A percentile compares a stretch with the other conserved stretches of the same genome.
phyloP scores from a whole-genome alignment of 208 protist species.

The Angomonas ambiguus region DNA sequence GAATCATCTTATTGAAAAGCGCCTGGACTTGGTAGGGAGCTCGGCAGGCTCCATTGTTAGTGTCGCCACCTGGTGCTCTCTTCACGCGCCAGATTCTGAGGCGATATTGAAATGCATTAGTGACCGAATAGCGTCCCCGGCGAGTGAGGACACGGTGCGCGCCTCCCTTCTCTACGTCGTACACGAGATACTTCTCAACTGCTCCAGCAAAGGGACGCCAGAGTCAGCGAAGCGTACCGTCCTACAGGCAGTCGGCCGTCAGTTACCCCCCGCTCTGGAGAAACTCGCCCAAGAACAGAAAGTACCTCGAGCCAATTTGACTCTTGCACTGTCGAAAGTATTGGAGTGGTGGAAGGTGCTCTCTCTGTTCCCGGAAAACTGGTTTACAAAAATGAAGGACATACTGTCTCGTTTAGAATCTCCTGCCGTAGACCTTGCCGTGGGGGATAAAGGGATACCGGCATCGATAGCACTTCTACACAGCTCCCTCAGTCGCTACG shows the following conservation, averaged over 20 bases:
- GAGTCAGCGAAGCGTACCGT: constrained; percentile 56
- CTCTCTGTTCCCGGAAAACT: constrained; percentile 67
- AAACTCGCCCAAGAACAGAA: constrained; percentile 21
- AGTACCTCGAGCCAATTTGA: constrained; percentile 29
- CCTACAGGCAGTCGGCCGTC: constrained; percentile 46
- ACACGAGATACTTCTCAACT: constrained; percentile 83
- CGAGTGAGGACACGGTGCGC: constrained; percentile 38
- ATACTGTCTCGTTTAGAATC: background rate
- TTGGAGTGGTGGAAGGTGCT: constrained; percentile 72
- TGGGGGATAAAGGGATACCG: constrained; percentile 4
- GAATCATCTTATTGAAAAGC: constrained; percentile 48
- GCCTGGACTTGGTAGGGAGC: constrained; percentile 66
- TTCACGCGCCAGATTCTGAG: constrained; percentile 73
- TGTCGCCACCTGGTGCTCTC: constrained; percentile 80
- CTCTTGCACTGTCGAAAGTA: constrained; percentile 43
- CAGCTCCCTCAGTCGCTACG: constrained; percentile 54
- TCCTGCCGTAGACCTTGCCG: background rate
- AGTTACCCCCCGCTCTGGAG: constrained; percentile 45
- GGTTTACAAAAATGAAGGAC: constrained; percentile 54
- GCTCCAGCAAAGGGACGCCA: constrained; percentile 48
- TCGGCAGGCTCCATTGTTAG: constrained; percentile 77
- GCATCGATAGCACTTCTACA: constrained; percentile 39
- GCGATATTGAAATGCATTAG: constrained; percentile 51
- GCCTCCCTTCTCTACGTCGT: constrained; percentile 74
- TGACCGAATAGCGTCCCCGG: constrained; percentile 44